phyloP scores from a whole-genome alignment of 2,329 filamentous ascomycete genomes.

The Nigrospora osmanthi region DNA sequence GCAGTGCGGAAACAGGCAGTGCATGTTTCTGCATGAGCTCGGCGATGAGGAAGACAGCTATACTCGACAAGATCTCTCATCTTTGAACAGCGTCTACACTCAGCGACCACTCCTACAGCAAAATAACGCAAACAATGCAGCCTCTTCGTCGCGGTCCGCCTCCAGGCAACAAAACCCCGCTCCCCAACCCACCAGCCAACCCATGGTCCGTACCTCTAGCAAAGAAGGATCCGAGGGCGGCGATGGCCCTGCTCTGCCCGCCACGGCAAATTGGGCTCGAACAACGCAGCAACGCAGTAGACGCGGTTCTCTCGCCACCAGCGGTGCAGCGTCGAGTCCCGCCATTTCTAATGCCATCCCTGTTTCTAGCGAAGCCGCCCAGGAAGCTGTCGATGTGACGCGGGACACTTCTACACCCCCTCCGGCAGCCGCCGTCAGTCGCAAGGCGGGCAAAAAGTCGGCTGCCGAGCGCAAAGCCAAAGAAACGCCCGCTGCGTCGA shows the following conservation, averaged over 20 bases:
- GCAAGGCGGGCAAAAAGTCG: slow-evolving; percentile 19
- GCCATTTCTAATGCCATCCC: slow-evolving; percentile 56
- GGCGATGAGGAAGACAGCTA: slow-evolving; percentile 98
- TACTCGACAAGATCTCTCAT: slow-evolving; percentile 86
- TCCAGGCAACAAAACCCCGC: slow-evolving; percentile 42
- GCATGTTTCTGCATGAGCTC: slow-evolving; percentile 96
- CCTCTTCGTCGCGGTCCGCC: slow-evolving; percentile 43
- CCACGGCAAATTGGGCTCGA: slow-evolving; percentile 88
- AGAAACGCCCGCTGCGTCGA: neutral
- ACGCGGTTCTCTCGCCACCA: slow-evolving; percentile 73
- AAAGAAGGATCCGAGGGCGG: slow-evolving; percentile 66
- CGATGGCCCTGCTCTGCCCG: slow-evolving; percentile 88
- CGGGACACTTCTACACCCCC: slow-evolving; percentile 24
- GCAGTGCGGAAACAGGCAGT: slow-evolving; percentile 88
- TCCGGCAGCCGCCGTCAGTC: slow-evolving; percentile 13
- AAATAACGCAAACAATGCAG: slow-evolving; percentile 26
- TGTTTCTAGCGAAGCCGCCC: slow-evolving; percentile 40
- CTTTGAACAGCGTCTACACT: slow-evolving; percentile 83
- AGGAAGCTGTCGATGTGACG: slow-evolving; percentile 30
- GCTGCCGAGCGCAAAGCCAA: slow-evolving; percentile 6
- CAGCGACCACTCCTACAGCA: slow-evolving; percentile 50
- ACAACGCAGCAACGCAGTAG: slow-evolving; percentile 59
- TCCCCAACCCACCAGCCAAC: slow-evolving; percentile 38
- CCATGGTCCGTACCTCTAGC: slow-evolving; percentile 71
- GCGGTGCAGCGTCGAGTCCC: slow-evolving; percentile 74